phyloP scores from a whole-genome alignment of 371 early-diverging fungal species.

The Chytridium lagenaria region DNA sequence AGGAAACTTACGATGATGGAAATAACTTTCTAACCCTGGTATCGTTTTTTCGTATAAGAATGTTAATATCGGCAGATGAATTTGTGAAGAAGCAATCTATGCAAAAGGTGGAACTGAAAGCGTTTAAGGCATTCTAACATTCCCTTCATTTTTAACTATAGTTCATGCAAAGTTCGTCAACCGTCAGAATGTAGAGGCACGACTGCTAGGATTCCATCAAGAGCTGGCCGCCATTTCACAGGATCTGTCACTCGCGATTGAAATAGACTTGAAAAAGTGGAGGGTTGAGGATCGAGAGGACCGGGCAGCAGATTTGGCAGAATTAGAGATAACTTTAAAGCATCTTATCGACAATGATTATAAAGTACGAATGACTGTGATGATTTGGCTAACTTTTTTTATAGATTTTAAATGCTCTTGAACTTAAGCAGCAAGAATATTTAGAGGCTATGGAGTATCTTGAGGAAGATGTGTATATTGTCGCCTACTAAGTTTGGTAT shows the following conservation, averaged over 20 bases:
- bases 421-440: conserved; percentile 38
- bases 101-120: conserved; percentile 14
- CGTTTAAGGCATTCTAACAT: background rate
- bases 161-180: conserved; percentile 39
- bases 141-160: conserved; percentile 1
- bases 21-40: background rate
- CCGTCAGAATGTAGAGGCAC: conserved; percentile 20
- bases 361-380: conserved; percentile 6
- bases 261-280: conserved; percentile 29
- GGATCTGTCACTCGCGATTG: conserved; percentile 20
- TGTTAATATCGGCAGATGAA: conserved; percentile 12
- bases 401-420: conserved; percentile 37
- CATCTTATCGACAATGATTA: conserved; percentile 44
- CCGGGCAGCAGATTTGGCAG: conserved; percentile 24
- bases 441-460: conserved; percentile 46
- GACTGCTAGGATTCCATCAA: conserved; percentile 22
- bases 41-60: background rate
- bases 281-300: conserved; percentile 36
- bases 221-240: conserved; percentile 29
- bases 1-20: no score
- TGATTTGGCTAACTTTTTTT: background rate
- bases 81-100: conserved; percentile 21
- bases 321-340: conserved; percentile 36
- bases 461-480: no score
- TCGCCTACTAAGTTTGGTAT: no score